Evolutionary conservation across 2,329 filamentous ascomycete species (phyloP).

Genomic region (Calonectria montana): DNA sequence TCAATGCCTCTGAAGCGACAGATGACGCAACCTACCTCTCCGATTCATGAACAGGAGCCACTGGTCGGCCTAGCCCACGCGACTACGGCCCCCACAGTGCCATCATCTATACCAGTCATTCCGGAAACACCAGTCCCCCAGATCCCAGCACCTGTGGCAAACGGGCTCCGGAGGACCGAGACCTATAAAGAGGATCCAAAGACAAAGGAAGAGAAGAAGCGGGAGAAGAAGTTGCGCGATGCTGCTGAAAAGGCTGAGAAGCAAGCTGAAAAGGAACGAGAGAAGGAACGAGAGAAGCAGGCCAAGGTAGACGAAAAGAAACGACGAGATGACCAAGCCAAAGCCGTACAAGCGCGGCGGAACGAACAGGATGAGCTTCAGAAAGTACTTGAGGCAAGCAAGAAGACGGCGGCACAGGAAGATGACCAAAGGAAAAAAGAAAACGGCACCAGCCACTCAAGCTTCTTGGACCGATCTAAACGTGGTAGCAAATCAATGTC

Average conservation of each 20-base stretch:
- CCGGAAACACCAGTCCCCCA: constrained; percentile 31
- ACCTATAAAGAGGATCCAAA: constrained; percentile 47
- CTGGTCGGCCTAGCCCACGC: constrained; percentile 74
- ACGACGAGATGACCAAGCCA: constrained; percentile 65
- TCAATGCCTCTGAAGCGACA: constrained; percentile 59
- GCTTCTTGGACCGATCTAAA: constrained; percentile 74
- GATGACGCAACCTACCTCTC: constrained; percentile 59
- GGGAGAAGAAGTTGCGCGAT: constrained; percentile 76
- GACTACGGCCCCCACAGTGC: constrained; percentile 67
- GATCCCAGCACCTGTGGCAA: constrained; percentile 23
- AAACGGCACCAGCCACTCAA: constrained; percentile 52
- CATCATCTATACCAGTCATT: constrained; percentile 29
- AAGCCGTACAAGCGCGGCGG: constrained; percentile 62
- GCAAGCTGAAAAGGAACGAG: constrained; percentile 54
- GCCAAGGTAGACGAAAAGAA: constrained; percentile 58
- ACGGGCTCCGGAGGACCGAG: constrained; percentile 36
- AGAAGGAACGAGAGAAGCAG: constrained; percentile 49
- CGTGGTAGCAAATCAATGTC: constrained; percentile 83
- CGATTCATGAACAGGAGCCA: constrained; percentile 60
- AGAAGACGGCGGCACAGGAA: constrained; percentile 68
- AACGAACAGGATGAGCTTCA: constrained; percentile 72
- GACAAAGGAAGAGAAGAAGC: constrained; percentile 71
- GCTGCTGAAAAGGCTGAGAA: constrained; percentile 67
- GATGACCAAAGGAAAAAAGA: constrained; percentile 55
- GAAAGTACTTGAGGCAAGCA: constrained; percentile 74